These are phyloP conservation scores for Pluteus cervinus DNA, from an alignment of 768 basidiomycete genomes.

Conservation along the genomic window DNA sequence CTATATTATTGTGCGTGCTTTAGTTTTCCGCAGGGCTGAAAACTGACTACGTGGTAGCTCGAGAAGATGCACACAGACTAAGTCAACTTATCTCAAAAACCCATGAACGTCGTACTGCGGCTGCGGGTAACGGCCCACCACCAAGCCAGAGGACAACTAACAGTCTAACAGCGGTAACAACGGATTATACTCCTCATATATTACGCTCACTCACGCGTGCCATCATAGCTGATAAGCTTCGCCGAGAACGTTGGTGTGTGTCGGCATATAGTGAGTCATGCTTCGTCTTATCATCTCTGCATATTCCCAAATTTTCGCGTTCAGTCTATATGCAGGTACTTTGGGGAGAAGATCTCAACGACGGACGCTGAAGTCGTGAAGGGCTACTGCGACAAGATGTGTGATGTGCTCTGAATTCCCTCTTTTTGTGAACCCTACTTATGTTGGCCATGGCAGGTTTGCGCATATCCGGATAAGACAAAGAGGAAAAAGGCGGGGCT, in stretches of 20 bases:
- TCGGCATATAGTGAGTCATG: constrained; percentile 59
- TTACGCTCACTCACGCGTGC: background rate
- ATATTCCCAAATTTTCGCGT: background rate
- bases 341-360: constrained; percentile 62
- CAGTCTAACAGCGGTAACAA: constrained; percentile 59
- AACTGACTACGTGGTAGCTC: constrained; percentile 35
- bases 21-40: background rate
- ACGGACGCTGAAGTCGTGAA: constrained; percentile 36
- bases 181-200: constrained; percentile 14
- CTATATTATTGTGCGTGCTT: constrained; percentile 68
- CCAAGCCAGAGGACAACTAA: constrained; percentile 64
- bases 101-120: constrained; percentile 41
- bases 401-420: constrained; percentile 50
- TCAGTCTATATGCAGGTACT: constrained; percentile 74
- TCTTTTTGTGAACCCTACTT: background rate
- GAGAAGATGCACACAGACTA: constrained; percentile 65
- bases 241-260: constrained; percentile 57
- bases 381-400: constrained; percentile 68
- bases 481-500: constrained; percentile 42
- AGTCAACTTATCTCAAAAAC: constrained; percentile 43
- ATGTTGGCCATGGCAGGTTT: constrained; percentile 41
- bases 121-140: constrained; percentile 41
- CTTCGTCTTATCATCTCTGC: background rate
- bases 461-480: constrained; percentile 72
- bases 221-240: constrained; percentile 33